These are phyloP conservation scores for Meyerozyma carpophila DNA, from an alignment of 1,139 yeast genomes.

Conservation along the genomic window DNA sequence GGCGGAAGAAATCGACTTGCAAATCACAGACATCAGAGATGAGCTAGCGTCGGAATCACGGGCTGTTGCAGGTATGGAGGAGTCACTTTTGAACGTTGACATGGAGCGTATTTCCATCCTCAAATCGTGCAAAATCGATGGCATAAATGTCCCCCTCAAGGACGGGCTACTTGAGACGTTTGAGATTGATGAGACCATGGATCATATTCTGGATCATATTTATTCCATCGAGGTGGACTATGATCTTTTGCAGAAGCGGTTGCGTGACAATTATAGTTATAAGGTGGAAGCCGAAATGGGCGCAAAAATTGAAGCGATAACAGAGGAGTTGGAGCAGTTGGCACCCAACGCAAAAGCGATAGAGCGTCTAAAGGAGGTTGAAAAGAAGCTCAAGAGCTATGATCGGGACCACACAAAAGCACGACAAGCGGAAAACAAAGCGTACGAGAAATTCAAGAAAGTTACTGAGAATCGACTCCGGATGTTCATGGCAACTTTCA, in stretches of 20 bases:
- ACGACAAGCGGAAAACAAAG: conserved; percentile 54
- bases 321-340: conserved; percentile 50
- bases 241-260: conserved; percentile 23
- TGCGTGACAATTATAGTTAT: conserved; percentile 26
- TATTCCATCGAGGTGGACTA: conserved; percentile 56
- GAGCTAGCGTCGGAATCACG: conserved; percentile 26
- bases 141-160: conserved; percentile 56
- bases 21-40: conserved; percentile 29
- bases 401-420: conserved; percentile 64
- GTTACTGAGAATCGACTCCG: conserved; percentile 58
- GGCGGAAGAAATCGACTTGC: conserved; percentile 23
- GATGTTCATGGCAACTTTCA: conserved; percentile 65
- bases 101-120: conserved; percentile 57
- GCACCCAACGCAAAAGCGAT: conserved; percentile 80
- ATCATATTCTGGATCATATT: conserved; percentile 33
- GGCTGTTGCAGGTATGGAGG: conserved; percentile 40
- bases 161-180: conserved; percentile 52
- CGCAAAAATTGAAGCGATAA: conserved; percentile 24
- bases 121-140: conserved; percentile 73
- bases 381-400: conserved; percentile 51
- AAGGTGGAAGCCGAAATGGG: conserved; percentile 48
- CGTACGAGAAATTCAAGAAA: conserved; percentile 53
- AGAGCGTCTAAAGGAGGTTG: conserved; percentile 70
- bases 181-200: conserved; percentile 40
- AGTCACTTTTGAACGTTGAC: conserved; percentile 49